These are phyloP conservation scores for Cryomyces minteri DNA, from an alignment of 495 filamentous ascomycete genomes.

Conservation along the genomic window DNA sequence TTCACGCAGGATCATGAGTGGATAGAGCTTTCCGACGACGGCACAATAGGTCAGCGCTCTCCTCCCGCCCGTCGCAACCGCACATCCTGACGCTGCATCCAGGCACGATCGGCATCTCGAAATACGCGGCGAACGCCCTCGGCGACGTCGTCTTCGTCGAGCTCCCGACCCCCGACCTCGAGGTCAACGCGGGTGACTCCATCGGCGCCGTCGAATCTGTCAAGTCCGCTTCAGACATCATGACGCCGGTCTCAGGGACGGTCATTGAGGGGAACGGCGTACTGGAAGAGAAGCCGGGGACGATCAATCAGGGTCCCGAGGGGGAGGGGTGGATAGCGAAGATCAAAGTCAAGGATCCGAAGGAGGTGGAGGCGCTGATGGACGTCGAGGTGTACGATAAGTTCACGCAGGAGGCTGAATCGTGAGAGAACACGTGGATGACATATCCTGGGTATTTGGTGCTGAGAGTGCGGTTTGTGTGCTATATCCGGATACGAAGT, in stretches of 20 bases:
- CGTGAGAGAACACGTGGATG: too few species aligned
- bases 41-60: slow-evolving; percentile 31
- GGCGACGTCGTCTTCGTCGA: slow-evolving; percentile 97
- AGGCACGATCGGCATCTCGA: slow-evolving; percentile 76
- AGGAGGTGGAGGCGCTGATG: slow-evolving; percentile 62
- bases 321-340: slow-evolving; percentile 85
- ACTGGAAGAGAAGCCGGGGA: slow-evolving; percentile 67
- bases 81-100: neutral
- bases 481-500: too few species aligned
- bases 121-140: slow-evolving; percentile 75
- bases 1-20: slow-evolving; percentile 98
- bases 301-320: slow-evolving; percentile 73
- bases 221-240: slow-evolving; percentile 92
- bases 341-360: slow-evolving; percentile 47
- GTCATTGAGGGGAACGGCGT: slow-evolving; percentile 50
- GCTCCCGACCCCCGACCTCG: slow-evolving; percentile 48
- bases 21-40: slow-evolving; percentile 68
- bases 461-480: too few species aligned
- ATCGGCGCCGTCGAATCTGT: slow-evolving; percentile 95
- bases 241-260: slow-evolving; percentile 64
- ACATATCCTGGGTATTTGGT: too few species aligned
- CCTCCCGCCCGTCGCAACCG: neutral
- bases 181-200: slow-evolving; percentile 50
- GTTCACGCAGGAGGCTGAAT: slow-evolving; percentile 34
- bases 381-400: slow-evolving; percentile 50